Evolutionary conservation across 2,329 filamentous ascomycete species (phyloP).

Genomic region (Epichloe uncinata): DNA sequence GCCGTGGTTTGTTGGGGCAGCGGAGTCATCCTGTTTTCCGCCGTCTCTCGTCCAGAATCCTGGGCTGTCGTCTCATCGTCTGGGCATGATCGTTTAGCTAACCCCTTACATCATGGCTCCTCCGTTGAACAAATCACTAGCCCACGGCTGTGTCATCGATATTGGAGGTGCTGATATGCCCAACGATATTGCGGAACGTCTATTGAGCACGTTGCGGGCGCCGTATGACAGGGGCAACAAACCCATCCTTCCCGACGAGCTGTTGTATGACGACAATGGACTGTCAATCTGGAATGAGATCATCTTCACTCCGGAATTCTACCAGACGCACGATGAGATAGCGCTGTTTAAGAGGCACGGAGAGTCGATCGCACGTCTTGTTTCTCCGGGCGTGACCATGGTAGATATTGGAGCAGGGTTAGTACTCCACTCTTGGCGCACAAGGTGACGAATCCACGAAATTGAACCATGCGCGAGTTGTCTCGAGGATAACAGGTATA

Average conservation of each 20-base stretch:
- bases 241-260: conserved; percentile 25
- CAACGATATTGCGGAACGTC: conserved; percentile 14
- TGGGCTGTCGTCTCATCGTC: not conserved
- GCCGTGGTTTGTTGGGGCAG: not conserved
- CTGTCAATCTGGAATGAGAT: conserved; percentile 28
- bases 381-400: conserved; percentile 20
- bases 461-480: no score
- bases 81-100: not conserved
- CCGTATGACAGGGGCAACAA: conserved; percentile 12
- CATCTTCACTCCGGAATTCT: conserved; percentile 26
- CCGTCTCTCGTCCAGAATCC: no score
- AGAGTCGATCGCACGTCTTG: conserved; percentile 18
- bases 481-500: not conserved
- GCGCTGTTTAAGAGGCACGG: conserved; percentile 22
- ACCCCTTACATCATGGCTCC: not conserved
- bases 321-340: conserved; percentile 29
- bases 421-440: conserved; percentile 9
- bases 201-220: conserved; percentile 14
- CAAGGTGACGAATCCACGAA: not conserved
- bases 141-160: conserved; percentile 22
- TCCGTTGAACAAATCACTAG: not conserved
- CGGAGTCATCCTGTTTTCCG: not conserved
- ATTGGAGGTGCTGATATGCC: conserved; percentile 25
- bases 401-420: conserved; percentile 30
- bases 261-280: conserved; percentile 26